Evolutionary conservation across 2,329 filamentous ascomycete genomes (phyloP).

Genomic region (Aspergillus sp.): DNA sequence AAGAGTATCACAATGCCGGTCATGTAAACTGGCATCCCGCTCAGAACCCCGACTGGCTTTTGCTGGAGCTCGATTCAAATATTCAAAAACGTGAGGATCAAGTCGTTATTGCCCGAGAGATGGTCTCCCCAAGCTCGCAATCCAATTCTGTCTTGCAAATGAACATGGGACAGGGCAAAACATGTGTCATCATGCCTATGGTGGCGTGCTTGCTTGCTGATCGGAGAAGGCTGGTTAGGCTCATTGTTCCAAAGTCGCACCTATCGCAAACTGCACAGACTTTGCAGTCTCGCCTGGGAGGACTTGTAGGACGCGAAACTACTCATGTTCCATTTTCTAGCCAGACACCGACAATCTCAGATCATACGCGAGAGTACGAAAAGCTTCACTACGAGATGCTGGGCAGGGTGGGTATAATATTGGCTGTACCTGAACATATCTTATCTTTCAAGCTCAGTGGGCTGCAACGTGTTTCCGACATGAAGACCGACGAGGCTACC

Average conservation of each 20-base stretch:
- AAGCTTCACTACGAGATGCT: conserved; percentile 45
- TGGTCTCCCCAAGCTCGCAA: conserved; percentile 53
- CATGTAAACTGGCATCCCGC: conserved; percentile 60
- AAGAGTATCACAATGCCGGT: conserved; percentile 50
- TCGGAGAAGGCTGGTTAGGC: conserved; percentile 49
- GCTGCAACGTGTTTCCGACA: conserved; percentile 56
- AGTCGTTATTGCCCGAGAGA: conserved; percentile 61
- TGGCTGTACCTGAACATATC: conserved; percentile 63
- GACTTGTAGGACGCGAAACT: conserved; percentile 55
- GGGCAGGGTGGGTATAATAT: conserved; percentile 52
- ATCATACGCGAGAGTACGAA: conserved; percentile 33
- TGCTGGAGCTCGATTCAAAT: conserved; percentile 66
- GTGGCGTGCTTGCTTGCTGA: conserved; percentile 58
- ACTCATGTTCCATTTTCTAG: conserved; percentile 62
- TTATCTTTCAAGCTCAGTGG: conserved; percentile 66
- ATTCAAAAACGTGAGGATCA: conserved; percentile 63
- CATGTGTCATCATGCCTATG: conserved; percentile 68
- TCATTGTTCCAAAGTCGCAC: conserved; percentile 63
- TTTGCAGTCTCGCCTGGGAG: conserved; percentile 55
- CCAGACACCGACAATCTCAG: conserved; percentile 33
- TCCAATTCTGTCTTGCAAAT: conserved; percentile 63
- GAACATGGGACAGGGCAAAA: conserved; percentile 70
- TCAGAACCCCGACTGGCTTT: conserved; percentile 60
- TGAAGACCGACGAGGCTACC: conserved; percentile 40
- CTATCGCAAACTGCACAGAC: conserved; percentile 61